Base-by-base conservation (phyloP, 2,329 filamentous ascomycete genomes). In the Bimuria novae-zelandiae region DNA sequence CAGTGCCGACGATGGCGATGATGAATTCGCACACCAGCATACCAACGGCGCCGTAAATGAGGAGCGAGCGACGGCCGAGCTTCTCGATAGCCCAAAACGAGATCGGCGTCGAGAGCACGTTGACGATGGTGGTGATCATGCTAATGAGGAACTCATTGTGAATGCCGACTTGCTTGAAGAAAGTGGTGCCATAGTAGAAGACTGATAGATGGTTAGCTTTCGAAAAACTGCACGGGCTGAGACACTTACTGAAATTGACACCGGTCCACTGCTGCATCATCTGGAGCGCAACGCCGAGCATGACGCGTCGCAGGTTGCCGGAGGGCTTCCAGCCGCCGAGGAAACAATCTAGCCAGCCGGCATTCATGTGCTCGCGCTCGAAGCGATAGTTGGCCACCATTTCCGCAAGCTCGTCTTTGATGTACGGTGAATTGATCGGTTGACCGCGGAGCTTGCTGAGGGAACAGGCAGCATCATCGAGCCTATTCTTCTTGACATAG, bases 21-120 rank as follows among this genome's bases (percentile, higher is more conserved):
- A 96, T 80, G 82, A 94, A 94, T 76, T 95, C 88, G 80, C 89
- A 92, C 67, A 92, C 72, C 27, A 93, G 79, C 92, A 96, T 96
- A 65, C 90, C 89, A 3, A 86, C 55, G 23, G 89, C 90, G 68
- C 92, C 92, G 69, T 80, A 83, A 73, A 96, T 83, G 62, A 96
- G 86, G 53, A 96, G 85, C 42, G 83, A 81, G 61, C 91, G 90
- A 71, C 92, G 90, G 62, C 92, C 92, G 61, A 91, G 83, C 66
- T 79, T 84, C 80, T 96, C 92, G 56, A 96, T 86, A 17, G 88
- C 88, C 78, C 82, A 96, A 84, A 96, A 96, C 25, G 91, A 94
- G 65, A 95, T 75, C 1, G 91, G 91, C 1, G 92, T 96, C 33
- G 89, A 93, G 76, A 77, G 82, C 57, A 94, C 89, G 78, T 96